Evolutionary conservation across 192 early-diverging fungal genomes (phyloP).

Genomic region (Backusella parvicylindrica): DNA sequence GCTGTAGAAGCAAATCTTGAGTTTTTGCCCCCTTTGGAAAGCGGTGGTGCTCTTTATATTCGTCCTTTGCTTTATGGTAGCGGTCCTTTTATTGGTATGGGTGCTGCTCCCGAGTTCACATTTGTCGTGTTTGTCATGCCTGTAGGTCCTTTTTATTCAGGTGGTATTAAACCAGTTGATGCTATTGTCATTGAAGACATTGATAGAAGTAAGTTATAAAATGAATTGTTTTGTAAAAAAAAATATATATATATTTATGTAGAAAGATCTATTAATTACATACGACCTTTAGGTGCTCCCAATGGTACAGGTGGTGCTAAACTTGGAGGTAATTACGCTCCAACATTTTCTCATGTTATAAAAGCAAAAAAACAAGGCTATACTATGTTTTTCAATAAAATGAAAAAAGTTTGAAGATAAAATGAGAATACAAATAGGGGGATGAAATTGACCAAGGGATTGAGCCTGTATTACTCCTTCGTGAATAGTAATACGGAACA

Average conservation of each 20-base stretch:
- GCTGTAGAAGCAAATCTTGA: constrained; percentile 63
- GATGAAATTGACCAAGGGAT: too few species aligned
- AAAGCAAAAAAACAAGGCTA: constrained; percentile 63
- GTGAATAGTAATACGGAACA: too few species aligned
- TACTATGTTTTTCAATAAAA: too few species aligned
- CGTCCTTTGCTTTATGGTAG: constrained; percentile 69
- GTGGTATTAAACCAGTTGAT: constrained; percentile 56
- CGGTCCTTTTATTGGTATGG: constrained; percentile 61
- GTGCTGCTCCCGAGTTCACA: constrained; percentile 51
- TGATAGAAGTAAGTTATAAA: constrained; percentile 52
- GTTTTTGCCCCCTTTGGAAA: constrained; percentile 66
- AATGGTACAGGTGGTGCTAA: constrained; percentile 60
- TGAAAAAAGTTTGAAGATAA: too few species aligned
- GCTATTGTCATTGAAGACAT: constrained; percentile 61
- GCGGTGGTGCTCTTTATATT: constrained; percentile 64
- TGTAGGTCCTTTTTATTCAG: constrained; percentile 63
- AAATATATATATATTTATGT: too few species aligned
- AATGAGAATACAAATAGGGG: too few species aligned
- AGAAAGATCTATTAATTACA: neutral
- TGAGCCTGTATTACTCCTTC: too few species aligned
- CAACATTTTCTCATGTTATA: constrained; percentile 53
- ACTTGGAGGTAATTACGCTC: constrained; percentile 74
- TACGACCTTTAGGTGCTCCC: constrained; percentile 37
- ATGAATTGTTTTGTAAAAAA: neutral
- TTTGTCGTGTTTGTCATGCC: constrained; percentile 66